Base-by-base conservation (phyloP, 1,284 basidiomycete species). In the Pseudomicrostroma phylloplanum region DNA sequence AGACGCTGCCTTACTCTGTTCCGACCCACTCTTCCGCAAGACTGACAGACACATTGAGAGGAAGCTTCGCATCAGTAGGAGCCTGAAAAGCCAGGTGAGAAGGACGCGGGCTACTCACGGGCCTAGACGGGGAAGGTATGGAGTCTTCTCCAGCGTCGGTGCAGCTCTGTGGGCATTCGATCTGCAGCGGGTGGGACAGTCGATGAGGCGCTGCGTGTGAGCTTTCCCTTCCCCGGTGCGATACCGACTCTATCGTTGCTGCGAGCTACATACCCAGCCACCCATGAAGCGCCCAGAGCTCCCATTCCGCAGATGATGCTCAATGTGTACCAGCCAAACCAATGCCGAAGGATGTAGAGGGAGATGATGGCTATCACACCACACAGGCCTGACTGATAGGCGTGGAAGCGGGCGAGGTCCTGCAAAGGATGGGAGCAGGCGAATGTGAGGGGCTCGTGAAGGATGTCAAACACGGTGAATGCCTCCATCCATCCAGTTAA, bases 321-420 rank as follows among this genome's bases (percentile, higher is more conserved):
- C 19, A 75, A 66, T 11, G 71, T 70, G 48, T 75, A 68, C 60
- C 72, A 64, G 15, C 73, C 73, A 30, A 75, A 49, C 36, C 67
- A 55, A 7, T 60, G 56, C 46, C 71, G 66, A 25, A 75, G 41
- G 11, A 75, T 42, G 70, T 71, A 75, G 23, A 73, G 46, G 15
- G 62, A 7, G 36, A 71, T 53, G 46, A 73, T 68, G 30, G 64
- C 54, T 6, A 58, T 62, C 7, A 65, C 68, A 15, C 73, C 73
- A 8, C 65, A 66, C 25, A 75, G 48, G 2, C 70, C 71, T 6
- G 73, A 62, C 57, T 75, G 73, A 54, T 75, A 75, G 41, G 71
- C 73, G 55, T 75, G 73, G 56, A 75, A 75, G 17, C 73, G 54
- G 1, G 72, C 71, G 21, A 75, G 56, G 43, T 75, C 73, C 65